Evolutionary conservation across 148 eudicot species (phyloP).

Genomic region (Beta vulgaris): DNA sequence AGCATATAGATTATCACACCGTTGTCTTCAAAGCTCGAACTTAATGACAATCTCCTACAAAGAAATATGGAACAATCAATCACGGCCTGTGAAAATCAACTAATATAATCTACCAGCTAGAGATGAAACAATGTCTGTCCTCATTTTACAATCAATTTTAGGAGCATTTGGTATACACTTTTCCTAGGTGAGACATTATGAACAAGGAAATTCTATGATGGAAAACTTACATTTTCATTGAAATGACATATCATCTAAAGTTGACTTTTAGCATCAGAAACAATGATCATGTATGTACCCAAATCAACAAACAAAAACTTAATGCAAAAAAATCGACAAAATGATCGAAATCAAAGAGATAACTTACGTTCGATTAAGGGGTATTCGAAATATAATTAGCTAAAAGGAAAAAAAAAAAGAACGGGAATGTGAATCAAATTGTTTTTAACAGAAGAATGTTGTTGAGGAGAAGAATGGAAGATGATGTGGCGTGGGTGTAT

Average conservation of each 20-base stretch:
- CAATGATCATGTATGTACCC: neutral
- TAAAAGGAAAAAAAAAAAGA: neutral
- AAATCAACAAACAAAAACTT: neutral
- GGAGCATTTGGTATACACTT: neutral
- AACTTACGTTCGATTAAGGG: slow-evolving; percentile 9
- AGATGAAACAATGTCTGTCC: neutral
- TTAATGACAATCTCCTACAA: neutral
- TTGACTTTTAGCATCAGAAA: neutral
- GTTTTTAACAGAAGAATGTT: neutral
- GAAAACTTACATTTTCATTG: too few relatives aligned
- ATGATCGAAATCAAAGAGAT: slow-evolving; percentile 1
- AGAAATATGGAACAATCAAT: slow-evolving; percentile 6
- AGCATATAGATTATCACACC: neutral
- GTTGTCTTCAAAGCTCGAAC: slow-evolving; percentile 1
- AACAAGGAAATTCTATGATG: too few relatives aligned
- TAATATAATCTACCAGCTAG: neutral
- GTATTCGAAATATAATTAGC: slow-evolving; percentile 3
- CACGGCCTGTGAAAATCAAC: neutral
- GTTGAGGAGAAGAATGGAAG: neutral
- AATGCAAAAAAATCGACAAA: neutral
- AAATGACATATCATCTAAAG: slow-evolving; percentile 22
- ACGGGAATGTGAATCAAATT: neutral
- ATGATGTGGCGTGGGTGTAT: neutral
- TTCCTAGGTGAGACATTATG: neutral
- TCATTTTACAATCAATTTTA: too few relatives aligned